Evolutionary conservation across 2,329 filamentous ascomycete species (phyloP).

Genomic region (Phialemoniopsis sp.): DNA sequence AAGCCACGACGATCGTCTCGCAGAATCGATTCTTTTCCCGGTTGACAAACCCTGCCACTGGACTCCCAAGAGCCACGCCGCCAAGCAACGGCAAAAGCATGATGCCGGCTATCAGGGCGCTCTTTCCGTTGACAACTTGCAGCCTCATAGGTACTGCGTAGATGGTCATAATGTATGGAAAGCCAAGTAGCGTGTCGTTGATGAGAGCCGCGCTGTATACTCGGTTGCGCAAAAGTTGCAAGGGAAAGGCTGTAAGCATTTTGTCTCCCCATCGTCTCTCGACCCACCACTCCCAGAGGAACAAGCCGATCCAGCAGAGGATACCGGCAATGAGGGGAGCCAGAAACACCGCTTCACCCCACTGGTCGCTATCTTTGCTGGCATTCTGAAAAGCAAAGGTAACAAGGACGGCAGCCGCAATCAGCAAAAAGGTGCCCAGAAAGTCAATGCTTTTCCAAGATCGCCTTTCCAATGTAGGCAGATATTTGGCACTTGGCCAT

Average conservation of each 20-base stretch:
- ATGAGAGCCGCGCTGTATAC: slow-evolving; percentile 36
- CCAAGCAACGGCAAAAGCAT: slow-evolving; percentile 51
- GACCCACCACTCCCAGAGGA: slow-evolving; percentile 32
- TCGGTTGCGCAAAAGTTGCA: slow-evolving; percentile 41
- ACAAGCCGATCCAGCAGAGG: slow-evolving; percentile 26
- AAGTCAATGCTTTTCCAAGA: slow-evolving; percentile 49
- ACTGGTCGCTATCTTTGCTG: slow-evolving; percentile 29
- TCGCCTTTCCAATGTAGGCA: slow-evolving; percentile 30
- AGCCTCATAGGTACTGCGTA: slow-evolving; percentile 45
- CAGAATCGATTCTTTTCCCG: slow-evolving; percentile 31
- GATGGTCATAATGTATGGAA: slow-evolving; percentile 42
- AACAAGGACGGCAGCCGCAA: slow-evolving; percentile 48
- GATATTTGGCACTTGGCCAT: slow-evolving; percentile 42
- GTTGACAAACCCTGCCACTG: slow-evolving; percentile 36
- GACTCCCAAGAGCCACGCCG: slow-evolving; percentile 39
- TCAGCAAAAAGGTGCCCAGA: slow-evolving; percentile 46
- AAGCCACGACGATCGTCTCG: slow-evolving; percentile 37
- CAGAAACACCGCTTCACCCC: slow-evolving; percentile 35
- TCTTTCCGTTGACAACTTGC: slow-evolving; percentile 43
- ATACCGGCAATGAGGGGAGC: slow-evolving; percentile 33
- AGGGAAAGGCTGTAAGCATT: slow-evolving; percentile 39
- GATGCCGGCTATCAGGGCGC: slow-evolving; percentile 39
- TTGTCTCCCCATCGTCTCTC: slow-evolving; percentile 22
- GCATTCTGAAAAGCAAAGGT: slow-evolving; percentile 55
- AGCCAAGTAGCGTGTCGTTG: slow-evolving; percentile 44